Conservation (phyloP, 352 stramenopile species). For the Phytophthora tentaculata region DNA sequence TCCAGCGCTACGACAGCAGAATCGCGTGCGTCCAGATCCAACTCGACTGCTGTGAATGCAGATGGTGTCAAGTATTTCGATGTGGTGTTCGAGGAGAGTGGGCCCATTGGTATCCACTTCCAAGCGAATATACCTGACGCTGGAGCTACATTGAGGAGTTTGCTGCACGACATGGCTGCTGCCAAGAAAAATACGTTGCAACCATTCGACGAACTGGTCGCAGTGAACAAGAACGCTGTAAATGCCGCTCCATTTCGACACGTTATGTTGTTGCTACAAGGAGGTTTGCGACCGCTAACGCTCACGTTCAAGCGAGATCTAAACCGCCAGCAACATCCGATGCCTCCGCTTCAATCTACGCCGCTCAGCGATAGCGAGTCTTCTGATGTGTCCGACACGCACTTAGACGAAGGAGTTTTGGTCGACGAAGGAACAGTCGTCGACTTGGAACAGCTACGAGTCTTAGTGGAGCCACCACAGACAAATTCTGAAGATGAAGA, state of each 20-base stretch:
- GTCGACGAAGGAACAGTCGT: constrained; percentile 43
- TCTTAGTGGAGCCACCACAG: constrained; percentile 7
- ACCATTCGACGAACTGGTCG: constrained; percentile 73
- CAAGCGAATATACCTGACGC: constrained; percentile 74
- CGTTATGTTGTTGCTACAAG: constrained; percentile 83
- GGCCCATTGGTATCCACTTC: constrained; percentile 84
- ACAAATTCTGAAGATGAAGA: background rate
- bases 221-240: constrained; percentile 79
- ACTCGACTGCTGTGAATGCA: constrained; percentile 21
- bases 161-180: constrained; percentile 69
- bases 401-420: constrained; percentile 70
- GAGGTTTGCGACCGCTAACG: constrained; percentile 75
- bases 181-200: constrained; percentile 52
- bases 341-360: constrained; percentile 10
- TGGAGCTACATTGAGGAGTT: constrained; percentile 63
- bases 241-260: constrained; percentile 76
- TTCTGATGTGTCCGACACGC: constrained; percentile 13
- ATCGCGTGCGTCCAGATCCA: constrained; percentile 25
- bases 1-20: constrained; percentile 20
- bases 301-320: constrained; percentile 73
- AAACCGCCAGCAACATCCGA: constrained; percentile 1
- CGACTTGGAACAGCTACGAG: constrained; percentile 31
- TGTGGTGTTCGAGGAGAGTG: constrained; percentile 77
- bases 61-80: constrained; percentile 49
- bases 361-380: constrained; percentile 8